Evolutionary conservation across 495 filamentous ascomycete species (phyloP).

Genomic region (Aeminium ludgeri): DNA sequence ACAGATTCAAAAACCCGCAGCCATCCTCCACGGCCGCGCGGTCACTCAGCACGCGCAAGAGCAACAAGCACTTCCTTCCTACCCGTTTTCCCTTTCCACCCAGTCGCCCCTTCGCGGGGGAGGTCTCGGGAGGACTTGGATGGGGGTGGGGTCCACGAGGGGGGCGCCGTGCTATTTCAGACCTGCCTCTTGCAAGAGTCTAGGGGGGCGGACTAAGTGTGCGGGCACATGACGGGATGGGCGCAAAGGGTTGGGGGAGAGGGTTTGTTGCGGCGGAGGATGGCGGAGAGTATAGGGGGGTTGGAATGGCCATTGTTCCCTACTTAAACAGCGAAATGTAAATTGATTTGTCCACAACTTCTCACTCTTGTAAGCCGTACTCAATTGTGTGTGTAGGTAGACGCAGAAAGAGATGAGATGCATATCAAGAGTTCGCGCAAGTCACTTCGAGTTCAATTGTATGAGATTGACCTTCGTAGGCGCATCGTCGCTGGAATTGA

Average conservation of each 20-base stretch:
- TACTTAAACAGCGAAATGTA: not conserved
- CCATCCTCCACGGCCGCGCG: conserved; percentile 7
- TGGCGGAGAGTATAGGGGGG: not conserved
- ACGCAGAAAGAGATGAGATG: too few species aligned
- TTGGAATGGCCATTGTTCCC: not conserved
- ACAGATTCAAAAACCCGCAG: conserved; percentile 13
- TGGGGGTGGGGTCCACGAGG: not conserved
- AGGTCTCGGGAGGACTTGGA: not conserved
- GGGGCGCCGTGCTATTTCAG: conserved; percentile 3
- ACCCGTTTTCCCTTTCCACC: too few species aligned
- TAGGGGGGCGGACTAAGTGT: conserved; percentile 10
- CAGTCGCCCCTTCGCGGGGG: too few species aligned
- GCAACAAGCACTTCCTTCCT: not conserved
- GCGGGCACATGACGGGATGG: conserved; percentile 3
- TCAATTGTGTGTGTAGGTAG: too few species aligned
- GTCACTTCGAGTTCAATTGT: too few species aligned
- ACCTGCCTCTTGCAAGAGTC: conserved; percentile 7
- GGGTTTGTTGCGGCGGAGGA: not conserved
- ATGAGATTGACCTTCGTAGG: too few species aligned
- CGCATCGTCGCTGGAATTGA: too few species aligned
- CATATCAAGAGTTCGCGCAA: too few species aligned
- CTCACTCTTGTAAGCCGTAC: too few species aligned
- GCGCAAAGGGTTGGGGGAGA: not conserved
- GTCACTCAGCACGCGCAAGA: conserved; percentile 13
- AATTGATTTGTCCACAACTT: too few species aligned